These are phyloP conservation scores for Syzygium syzygioides DNA, from an alignment of 441 rosid species.

Conservation along the genomic window DNA sequence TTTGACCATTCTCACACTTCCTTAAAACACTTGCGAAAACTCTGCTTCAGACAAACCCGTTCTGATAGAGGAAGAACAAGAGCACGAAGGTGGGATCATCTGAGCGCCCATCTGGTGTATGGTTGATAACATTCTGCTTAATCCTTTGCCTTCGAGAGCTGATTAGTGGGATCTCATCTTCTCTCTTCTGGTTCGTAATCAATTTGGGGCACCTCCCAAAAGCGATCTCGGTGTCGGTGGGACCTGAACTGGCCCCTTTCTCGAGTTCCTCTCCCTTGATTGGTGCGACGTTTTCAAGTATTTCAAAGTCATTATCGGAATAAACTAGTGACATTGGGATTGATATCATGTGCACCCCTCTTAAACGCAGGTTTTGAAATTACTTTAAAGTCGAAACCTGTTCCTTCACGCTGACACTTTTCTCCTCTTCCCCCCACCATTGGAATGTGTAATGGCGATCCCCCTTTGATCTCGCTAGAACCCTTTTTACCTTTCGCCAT, in stretches of 20 bases:
- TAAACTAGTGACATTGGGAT: background rate
- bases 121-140: background rate
- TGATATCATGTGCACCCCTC: background rate
- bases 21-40: background rate
- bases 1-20: background rate
- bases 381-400: background rate
- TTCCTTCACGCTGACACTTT: background rate
- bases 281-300: slow-evolving; percentile 11
- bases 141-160: background rate
- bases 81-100: background rate
- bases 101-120: background rate
- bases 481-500: background rate
- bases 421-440: background rate
- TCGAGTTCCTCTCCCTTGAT: slow-evolving; percentile 12
- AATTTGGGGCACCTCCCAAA: background rate
- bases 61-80: background rate
- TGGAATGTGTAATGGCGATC: background rate
- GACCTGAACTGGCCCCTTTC: slow-evolving; percentile 8
- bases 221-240: slow-evolving; percentile 15
- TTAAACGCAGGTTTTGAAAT: slow-evolving; percentile 6
- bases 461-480: background rate
- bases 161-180: background rate
- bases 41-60: background rate
- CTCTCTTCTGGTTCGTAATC: background rate
- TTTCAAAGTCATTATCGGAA: background rate